A percentile compares a stretch with the other conserved stretches of the same genome.
phyloP scores from a whole-genome alignment of 139 green algal genomes.

The Zygnema cylindricum region DNA sequence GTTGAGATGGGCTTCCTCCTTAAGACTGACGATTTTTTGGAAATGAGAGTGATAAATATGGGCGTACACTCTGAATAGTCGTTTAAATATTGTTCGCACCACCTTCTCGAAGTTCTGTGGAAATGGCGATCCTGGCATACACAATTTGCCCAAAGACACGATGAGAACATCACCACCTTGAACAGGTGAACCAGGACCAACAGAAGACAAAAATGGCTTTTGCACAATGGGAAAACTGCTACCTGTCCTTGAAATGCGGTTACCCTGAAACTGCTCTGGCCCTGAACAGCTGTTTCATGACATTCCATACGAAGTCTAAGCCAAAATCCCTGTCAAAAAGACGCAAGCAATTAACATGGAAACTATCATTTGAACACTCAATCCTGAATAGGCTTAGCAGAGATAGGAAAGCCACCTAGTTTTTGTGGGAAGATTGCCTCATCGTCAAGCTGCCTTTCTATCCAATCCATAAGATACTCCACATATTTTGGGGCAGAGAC shows the following conservation, averaged over 20 bases:
- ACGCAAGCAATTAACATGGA: too few relatives aligned
- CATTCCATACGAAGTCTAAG: too few relatives aligned
- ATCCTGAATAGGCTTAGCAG: too few relatives aligned
- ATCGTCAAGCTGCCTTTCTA: conserved; percentile 94
- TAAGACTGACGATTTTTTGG: conserved; percentile 69
- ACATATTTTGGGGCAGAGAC: conserved; percentile 94
- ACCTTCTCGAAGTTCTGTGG: conserved; percentile 85
- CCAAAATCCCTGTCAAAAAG: too few relatives aligned
- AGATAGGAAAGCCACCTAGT: conserved; percentile 71
- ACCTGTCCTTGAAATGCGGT: too few relatives aligned
- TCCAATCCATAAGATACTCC: conserved; percentile 95
- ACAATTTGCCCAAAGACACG: background rate
- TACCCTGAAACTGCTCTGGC: too few relatives aligned
- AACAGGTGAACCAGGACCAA: too few relatives aligned
- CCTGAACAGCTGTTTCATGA: too few relatives aligned
- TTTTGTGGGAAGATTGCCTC: conserved; percentile 86
- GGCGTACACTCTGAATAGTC: conserved; percentile 97
- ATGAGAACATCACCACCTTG: too few relatives aligned
- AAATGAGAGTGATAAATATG: conserved; percentile 99
- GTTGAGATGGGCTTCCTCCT: conserved; percentile 93
- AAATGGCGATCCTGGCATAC: conserved; percentile 73
- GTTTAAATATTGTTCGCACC: conserved; percentile 93
- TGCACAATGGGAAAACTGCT: too few relatives aligned
- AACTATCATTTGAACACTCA: too few relatives aligned
- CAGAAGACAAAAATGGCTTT: too few relatives aligned